Percentiles rank a stretch among this genome's conserved stretches.
Evolutionary conservation across 192 early-diverging fungal genomes (phyloP).

Genomic region (Coemansia sp.): DNA sequence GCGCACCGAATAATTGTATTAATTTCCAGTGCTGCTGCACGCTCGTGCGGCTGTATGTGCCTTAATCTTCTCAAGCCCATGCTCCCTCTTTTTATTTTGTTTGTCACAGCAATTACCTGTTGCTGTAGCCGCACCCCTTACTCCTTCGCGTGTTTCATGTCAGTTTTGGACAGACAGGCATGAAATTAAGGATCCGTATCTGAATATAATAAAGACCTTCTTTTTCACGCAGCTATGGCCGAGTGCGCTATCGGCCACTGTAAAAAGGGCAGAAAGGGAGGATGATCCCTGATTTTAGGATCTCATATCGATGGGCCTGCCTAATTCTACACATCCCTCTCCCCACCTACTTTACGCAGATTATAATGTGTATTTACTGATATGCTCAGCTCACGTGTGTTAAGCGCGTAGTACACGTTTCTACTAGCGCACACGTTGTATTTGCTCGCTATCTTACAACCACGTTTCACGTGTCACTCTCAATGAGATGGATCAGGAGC

Average conservation of each 20-base stretch:
- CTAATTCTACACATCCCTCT: neutral
- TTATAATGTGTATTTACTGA: neutral
- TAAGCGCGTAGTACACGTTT: neutral
- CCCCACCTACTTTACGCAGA: neutral
- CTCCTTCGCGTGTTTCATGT: constrained; percentile 1
- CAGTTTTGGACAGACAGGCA: neutral
- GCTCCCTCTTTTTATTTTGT: constrained; percentile 2
- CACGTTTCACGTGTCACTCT: neutral
- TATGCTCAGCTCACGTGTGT: neutral
- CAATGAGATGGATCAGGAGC: neutral
- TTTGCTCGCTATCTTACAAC: neutral
- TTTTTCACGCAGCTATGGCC: neutral
- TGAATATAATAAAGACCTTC: neutral
- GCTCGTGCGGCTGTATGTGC: neutral
- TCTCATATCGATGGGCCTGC: constrained; percentile 7
- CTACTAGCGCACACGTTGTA: neutral
- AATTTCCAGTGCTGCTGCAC: neutral
- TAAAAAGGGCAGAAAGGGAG: too few species aligned
- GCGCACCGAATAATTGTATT: neutral
- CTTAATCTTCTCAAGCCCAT: constrained; percentile 5
- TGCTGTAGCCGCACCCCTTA: neutral
- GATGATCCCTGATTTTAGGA: neutral
- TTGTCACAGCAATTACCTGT: neutral
- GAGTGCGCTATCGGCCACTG: neutral
- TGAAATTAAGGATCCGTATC: constrained; percentile 5